These are phyloP conservation scores for Trametes sp. DNA, from an alignment of 1,284 basidiomycete species.

Conservation along the genomic window DNA sequence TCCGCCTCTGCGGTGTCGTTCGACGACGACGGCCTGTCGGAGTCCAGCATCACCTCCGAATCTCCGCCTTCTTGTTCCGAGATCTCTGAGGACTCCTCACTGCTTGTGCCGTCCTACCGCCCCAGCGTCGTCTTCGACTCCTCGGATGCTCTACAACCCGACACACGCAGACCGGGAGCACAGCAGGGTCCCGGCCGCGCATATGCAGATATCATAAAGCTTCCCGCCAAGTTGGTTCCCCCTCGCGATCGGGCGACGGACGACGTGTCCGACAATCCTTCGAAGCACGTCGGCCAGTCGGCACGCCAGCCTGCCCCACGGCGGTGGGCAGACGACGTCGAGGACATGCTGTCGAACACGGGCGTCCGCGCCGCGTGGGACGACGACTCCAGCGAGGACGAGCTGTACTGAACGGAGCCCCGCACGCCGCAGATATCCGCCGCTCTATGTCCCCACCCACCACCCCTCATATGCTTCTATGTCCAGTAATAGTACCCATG, in stretches of 20 bases:
- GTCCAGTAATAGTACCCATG: too few relatives aligned
- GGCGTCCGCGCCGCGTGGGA: slow-evolving; percentile 11
- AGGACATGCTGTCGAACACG: neutral
- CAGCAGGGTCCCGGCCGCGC: too few relatives aligned
- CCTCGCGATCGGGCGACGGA: too few relatives aligned
- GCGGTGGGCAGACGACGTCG: neutral
- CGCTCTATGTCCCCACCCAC: neutral
- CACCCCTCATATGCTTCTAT: neutral
- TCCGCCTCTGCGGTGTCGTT: neutral
- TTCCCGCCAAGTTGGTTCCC: too few relatives aligned
- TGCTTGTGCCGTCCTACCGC: neutral
- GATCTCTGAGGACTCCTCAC: slow-evolving; percentile 2
- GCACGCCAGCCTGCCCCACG: too few relatives aligned
- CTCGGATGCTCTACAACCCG: neutral
- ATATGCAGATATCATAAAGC: too few relatives aligned
- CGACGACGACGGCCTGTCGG: slow-evolving; percentile 2
- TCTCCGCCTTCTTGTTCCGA: neutral
- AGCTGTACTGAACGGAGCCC: slow-evolving; percentile 1
- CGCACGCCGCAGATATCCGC: neutral
- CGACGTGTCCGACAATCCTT: slow-evolving; percentile 10
- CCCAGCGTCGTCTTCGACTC: neutral
- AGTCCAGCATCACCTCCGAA: neutral
- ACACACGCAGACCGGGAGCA: too few relatives aligned
- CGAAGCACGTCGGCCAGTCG: slow-evolving; percentile 7
- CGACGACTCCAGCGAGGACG: slow-evolving; percentile 10